Evolutionary conservation across 2,329 filamentous ascomycete genomes (phyloP), one percentile per base, ranked within the genome.

Genomic region (Chaetomiaceae sp.): DNA sequence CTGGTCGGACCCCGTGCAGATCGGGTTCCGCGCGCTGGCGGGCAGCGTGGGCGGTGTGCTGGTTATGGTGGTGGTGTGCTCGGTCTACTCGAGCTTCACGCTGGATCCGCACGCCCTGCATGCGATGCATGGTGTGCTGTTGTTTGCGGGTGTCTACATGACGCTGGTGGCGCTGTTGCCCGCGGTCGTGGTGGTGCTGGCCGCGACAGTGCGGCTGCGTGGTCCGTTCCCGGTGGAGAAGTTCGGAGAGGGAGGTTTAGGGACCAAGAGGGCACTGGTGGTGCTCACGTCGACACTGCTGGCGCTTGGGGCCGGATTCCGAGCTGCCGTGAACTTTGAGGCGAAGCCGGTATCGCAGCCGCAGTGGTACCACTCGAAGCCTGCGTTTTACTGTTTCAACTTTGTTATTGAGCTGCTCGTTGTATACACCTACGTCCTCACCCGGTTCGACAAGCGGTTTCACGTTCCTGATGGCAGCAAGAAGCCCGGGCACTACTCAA

Each of bases 381-480:
- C 80, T 2, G 79, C 77, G 58, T 94, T 88, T 69, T 95, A 93
- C 68, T 67, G 81, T 59, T 86, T 93, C 70, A 86, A 87, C 67
- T 94, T 86, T 61, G 70, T 69, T n/a, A 72, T 90, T 29, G 89
- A 95, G 65, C 68, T 90, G 39, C 59, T 84, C 20, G 79, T 88
- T 37, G 73, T 90, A 6, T 75, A 74, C 43, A 65, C 82, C 11
- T 91, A 86, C 65, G 74, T 81, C 1, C 58, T 84, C 15, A 65
- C 75, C 19, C 76, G 88, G 33, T 80, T 93, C 53, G 89, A 95
- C 61, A 73, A 74, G 51, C 76, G 84, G 37, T 94, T 91, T 68
- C 74, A 83, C 59, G 68, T 93, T 18, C 86, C 86, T 1, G 68
- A 91, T 60, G 83, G 84, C 41, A 79, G 79, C 60, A 72, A 72